Evolutionary conservation across 768 basidiomycete genomes (phyloP).

Genomic region (Cystobasidium onofrii): DNA sequence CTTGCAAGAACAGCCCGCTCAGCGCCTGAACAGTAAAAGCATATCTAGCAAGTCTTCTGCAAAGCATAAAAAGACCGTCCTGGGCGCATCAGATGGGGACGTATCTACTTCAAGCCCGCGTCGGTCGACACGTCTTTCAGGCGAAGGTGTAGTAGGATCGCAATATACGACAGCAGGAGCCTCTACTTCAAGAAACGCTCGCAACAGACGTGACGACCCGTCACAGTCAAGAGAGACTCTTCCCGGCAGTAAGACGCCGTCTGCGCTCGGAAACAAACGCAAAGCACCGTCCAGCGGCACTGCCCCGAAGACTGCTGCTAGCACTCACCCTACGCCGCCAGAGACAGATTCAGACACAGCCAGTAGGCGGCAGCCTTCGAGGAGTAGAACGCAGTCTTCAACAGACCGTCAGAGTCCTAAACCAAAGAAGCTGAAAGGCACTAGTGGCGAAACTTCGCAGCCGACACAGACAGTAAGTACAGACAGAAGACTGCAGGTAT

Average conservation of each 20-base stretch:
- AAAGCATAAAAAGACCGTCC: neutral
- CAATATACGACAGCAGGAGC: neutral
- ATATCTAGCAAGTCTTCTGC: neutral
- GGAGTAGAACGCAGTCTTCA: neutral
- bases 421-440: neutral
- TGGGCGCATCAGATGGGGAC: neutral
- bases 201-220: neutral
- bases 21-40: neutral
- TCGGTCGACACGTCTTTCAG: conserved; percentile 22
- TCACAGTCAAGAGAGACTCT: neutral
- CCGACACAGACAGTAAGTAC: neutral
- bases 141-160: conserved; percentile 7
- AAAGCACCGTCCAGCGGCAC: neutral
- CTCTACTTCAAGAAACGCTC: neutral
- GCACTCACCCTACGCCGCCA: conserved; percentile 8
- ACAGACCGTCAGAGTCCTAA: neutral
- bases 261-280: neutral
- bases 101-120: neutral
- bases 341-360: conserved; percentile 15
- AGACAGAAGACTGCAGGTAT: neutral
- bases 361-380: neutral
- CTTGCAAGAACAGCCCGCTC: neutral
- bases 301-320: neutral
- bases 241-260: neutral
- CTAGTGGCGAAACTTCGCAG: neutral